Conservation (phyloP, 73 alveolate genomes). For the Blepharisma stoltei region DNA sequence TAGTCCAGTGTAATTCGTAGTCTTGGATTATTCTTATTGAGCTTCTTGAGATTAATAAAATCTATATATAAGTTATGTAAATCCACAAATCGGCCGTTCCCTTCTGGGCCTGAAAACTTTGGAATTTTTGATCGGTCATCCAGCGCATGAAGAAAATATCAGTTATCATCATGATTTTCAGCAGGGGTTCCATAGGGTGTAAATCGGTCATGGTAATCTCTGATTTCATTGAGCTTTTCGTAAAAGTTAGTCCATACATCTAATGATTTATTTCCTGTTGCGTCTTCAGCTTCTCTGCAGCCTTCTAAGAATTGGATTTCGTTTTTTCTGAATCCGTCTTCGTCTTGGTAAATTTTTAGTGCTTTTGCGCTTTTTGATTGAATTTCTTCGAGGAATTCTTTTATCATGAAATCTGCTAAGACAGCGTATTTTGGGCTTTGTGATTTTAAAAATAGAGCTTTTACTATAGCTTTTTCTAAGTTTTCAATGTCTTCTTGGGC, state of each 20-base stretch:
- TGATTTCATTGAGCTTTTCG: constrained; percentile 84
- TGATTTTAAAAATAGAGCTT: constrained; percentile 73
- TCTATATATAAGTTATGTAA: constrained; percentile 46
- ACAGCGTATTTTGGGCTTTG: constrained; percentile 89
- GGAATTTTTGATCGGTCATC: constrained; percentile 43
- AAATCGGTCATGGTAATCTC: constrained; percentile 66
- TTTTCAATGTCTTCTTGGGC: constrained; percentile 85
- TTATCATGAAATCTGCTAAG: constrained; percentile 79
- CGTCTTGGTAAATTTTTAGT: constrained; percentile 73
- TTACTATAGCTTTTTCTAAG: constrained; percentile 81
- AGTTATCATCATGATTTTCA: constrained; percentile 52
- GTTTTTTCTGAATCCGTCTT: constrained; percentile 74
- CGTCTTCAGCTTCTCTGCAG: constrained; percentile 31
- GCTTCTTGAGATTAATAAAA: constrained; percentile 52
- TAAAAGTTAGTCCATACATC: constrained; percentile 94
- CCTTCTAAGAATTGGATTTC: constrained; percentile 79
- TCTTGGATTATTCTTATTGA: constrained; percentile 49
- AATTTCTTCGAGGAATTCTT: constrained; percentile 73
- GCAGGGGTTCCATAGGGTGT: constrained; percentile 49
- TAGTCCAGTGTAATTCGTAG: constrained; percentile 61
- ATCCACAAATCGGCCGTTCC: constrained; percentile 74
- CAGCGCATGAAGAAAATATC: constrained; percentile 39
- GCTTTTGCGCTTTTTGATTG: constrained; percentile 77
- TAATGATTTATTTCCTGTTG: constrained; percentile 58
- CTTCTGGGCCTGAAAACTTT: constrained; percentile 69